Evolutionary conservation across 2,329 filamentous ascomycete species (phyloP).

Genomic region (Harringtonia lauricola): DNA sequence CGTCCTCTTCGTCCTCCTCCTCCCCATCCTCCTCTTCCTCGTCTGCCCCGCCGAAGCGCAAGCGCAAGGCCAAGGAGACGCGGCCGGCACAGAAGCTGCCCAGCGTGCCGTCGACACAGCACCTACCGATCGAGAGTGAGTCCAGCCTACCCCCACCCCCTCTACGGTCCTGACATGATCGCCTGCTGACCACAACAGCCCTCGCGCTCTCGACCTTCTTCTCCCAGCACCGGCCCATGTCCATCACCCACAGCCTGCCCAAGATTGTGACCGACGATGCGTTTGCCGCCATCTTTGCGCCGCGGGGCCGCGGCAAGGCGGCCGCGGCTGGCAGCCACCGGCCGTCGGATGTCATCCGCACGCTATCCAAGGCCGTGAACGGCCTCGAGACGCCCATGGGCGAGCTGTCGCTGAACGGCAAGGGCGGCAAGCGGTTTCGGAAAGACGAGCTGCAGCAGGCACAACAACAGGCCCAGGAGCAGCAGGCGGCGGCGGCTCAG

Average conservation of each 20-base stretch:
- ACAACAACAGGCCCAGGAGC: conserved; percentile 8
- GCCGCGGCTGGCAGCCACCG: conserved; percentile 24
- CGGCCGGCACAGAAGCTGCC: conserved; percentile 45
- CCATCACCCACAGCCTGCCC: conserved; percentile 72
- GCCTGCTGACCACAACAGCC: conserved; percentile 38
- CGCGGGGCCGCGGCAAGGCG: conserved; percentile 31
- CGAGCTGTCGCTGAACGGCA: conserved; percentile 33
- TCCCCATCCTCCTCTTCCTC: conserved; percentile 16
- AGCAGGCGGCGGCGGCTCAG: no score
- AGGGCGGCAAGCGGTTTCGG: conserved; percentile 16
- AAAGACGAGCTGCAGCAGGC: conserved; percentile 1
- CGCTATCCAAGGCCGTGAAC: conserved; percentile 49
- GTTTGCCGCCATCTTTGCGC: conserved; percentile 76
- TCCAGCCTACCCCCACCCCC: conserved; percentile 12
- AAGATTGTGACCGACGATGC: conserved; percentile 58
- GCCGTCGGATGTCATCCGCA: conserved; percentile 55
- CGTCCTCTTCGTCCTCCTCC: not conserved
- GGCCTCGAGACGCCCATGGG: conserved; percentile 48
- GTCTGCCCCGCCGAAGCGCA: conserved; percentile 30
- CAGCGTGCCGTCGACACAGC: conserved; percentile 63
- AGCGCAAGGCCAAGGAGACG: conserved; percentile 44
- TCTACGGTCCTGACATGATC: not conserved
- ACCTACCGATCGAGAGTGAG: conserved; percentile 57
- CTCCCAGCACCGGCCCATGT: conserved; percentile 89
- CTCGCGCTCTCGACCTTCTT: conserved; percentile 88